Base-by-base conservation (phyloP, 305 asterid species). In the Rubia balearica region DNA sequence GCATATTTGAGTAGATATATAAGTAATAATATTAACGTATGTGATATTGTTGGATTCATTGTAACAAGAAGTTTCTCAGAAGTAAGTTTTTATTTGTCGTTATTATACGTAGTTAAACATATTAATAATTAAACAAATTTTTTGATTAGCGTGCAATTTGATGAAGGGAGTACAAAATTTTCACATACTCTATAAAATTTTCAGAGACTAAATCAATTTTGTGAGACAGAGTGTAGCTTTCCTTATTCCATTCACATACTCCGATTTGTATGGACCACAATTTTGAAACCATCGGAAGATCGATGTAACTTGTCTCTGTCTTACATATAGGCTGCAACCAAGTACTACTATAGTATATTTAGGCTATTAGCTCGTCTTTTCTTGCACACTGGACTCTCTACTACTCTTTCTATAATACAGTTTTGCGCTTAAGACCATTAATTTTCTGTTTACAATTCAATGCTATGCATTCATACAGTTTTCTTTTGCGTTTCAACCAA, bases 241-340 rank as follows among this genome's bases (percentile, higher is more conserved):
- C 1, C 0, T 51, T 51, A 3, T 51, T 49, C 5, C 16, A 17
- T 38, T 38, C 62, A 68, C 62, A 17, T 51, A 51, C 33, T 40
- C 64, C 73, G 30, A 61, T 33, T 24, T 60, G 17, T 17, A 21
- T 72, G 75, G 75, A 72, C 71, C 75, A 63, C 75, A 13, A 1
- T 57, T 21, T 22, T 4, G 3, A 33, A 33, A 33, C 4, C 38
- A 33, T 33, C 38, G 13, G 14, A 17, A 36, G 22, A 19, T 63
- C 22, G 22, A 19, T 63, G 41, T 33, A 30, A 33, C 70, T 55
- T 22, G 65, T 40, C 71, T 13, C 53, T 72, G 51, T 65, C 71
- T 64, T 51, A 59, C 62, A 60, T 38, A 60, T 49, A 33, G 45
- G 67, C 67, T 36, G 42, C 67, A 33, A 14, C 67, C 42, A 61